phyloP scores from a whole-genome alignment of 2,329 filamentous ascomycete species.

The Nothophoma quercina region DNA sequence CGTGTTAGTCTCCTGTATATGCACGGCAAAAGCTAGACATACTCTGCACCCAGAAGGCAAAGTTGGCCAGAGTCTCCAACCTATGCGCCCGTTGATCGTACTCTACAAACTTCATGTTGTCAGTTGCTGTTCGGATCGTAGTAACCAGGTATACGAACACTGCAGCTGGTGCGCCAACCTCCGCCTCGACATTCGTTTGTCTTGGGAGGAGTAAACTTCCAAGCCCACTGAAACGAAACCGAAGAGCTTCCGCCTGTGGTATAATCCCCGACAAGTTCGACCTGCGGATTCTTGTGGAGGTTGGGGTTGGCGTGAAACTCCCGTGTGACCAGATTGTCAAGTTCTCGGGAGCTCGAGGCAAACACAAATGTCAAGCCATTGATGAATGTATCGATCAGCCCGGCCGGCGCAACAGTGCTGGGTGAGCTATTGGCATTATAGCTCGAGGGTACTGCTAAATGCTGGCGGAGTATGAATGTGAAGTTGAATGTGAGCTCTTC shows the following conservation, averaged over 20 bases:
- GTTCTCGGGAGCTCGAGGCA: conserved; percentile 82
- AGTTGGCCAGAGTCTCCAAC: conserved; percentile 85
- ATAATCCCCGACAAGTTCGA: conserved; percentile 93
- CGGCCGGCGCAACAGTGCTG: conserved; percentile 54
- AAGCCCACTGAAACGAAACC: conserved; percentile 91
- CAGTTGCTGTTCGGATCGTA: conserved; percentile 19
- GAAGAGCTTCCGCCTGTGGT: conserved; percentile 82
- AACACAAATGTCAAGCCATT: conserved; percentile 92
- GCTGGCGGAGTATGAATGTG: conserved; percentile 78
- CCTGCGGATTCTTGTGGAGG: conserved; percentile 95
- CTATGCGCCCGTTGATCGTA: conserved; percentile 94
- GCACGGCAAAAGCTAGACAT: conserved; percentile 39
- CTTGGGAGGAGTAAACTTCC: conserved; percentile 96
- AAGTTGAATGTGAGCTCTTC: conserved; percentile 95
- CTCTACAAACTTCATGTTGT: conserved; percentile 79
- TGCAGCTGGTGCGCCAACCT: conserved; percentile 96
- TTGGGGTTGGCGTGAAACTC: conserved; percentile 98
- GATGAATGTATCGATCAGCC: conserved; percentile 73
- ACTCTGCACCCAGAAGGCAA: conserved; percentile 95
- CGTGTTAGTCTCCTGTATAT: conserved; percentile 16
- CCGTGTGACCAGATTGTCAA: conserved; percentile 91
- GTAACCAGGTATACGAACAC: conserved; percentile 60
- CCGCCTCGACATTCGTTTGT: conserved; percentile 79
- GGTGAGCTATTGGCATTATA: conserved; percentile 55
- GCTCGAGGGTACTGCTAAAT: conserved; percentile 52